Percentiles rank a stretch among this genome's conserved stretches.
These are phyloP conservation scores for Cadophora sp. DNA, from an alignment of 2,329 filamentous ascomycete species.

Conservation along the genomic window DNA sequence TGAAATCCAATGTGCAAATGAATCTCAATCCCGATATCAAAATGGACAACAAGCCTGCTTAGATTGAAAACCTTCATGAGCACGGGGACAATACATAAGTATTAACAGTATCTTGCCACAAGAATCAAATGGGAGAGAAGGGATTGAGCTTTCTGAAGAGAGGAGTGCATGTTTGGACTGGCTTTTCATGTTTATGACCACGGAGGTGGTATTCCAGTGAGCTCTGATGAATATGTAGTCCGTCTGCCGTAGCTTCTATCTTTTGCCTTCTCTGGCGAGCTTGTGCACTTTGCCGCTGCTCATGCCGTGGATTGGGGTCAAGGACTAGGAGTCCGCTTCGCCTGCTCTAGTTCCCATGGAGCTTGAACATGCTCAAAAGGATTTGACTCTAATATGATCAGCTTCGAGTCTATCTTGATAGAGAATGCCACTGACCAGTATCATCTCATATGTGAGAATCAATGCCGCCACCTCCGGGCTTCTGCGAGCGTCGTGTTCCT, in stretches of 20 bases:
- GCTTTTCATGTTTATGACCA: background rate
- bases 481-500: slow-evolving; percentile 61
- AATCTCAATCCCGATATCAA: too few species aligned
- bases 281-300: background rate
- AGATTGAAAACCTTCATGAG: too few species aligned
- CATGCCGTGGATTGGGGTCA: background rate
- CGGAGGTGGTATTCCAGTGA: background rate
- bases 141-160: too few species aligned
- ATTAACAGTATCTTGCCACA: too few species aligned
- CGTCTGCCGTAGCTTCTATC: background rate
- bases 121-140: too few species aligned
- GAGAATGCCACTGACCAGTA: slow-evolving; percentile 28
- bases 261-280: background rate
- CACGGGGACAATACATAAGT: too few species aligned
- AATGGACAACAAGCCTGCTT: too few species aligned
- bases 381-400: background rate
- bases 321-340: background rate
- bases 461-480: slow-evolving; percentile 68
- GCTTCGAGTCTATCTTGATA: background rate
- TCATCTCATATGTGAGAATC: slow-evolving; percentile 77
- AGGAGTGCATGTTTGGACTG: too few species aligned
- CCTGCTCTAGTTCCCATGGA: background rate
- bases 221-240: background rate
- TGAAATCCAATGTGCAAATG: too few species aligned
- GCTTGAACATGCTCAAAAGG: background rate